A percentile compares a stretch with the other conserved stretches of the same genome.
phyloP scores from a whole-genome alignment of 2,329 filamentous ascomycete genomes.

The Rhexocercosporidium sp. region DNA sequence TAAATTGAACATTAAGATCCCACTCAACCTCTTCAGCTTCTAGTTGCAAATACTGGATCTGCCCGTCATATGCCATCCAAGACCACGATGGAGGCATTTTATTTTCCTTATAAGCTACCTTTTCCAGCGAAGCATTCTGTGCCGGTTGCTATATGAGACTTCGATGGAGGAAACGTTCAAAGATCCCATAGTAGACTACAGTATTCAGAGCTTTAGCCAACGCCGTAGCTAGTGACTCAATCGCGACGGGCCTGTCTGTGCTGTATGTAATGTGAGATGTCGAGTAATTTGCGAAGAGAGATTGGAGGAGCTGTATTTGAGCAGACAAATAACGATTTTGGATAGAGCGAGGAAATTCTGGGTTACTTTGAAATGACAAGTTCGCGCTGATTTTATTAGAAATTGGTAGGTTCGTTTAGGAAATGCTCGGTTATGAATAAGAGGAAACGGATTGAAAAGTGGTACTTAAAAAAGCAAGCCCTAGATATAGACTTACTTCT shows the following conservation, averaged over 20 bases:
- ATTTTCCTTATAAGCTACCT: background rate
- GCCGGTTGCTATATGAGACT: constrained; percentile 7
- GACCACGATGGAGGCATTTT: background rate
- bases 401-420: background rate
- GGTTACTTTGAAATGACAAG: constrained; percentile 10
- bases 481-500: background rate
- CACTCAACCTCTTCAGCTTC: background rate
- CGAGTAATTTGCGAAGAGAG: constrained; percentile 15
- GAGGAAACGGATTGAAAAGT: background rate
- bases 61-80: background rate
- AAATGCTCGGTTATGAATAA: background rate
- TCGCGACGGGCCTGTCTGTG: constrained; percentile 12
- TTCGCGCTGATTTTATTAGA: constrained; percentile 2
- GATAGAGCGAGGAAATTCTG: constrained; percentile 15
- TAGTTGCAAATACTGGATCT: background rate
- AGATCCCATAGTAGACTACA: constrained; percentile 4
- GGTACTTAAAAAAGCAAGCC: background rate
- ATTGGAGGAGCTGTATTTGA: constrained; percentile 7
- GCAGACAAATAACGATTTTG: background rate
- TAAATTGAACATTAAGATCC: constrained; percentile 1
- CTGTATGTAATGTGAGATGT: constrained; percentile 1
- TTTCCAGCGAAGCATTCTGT: no score
- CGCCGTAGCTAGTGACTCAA: constrained; percentile 8
- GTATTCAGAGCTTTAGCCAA: constrained; percentile 9
- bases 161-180: constrained; percentile 2